Evolutionary conservation across 2,329 filamentous ascomycete species (phyloP).

Genomic region (Neobulgaria alba): DNA sequence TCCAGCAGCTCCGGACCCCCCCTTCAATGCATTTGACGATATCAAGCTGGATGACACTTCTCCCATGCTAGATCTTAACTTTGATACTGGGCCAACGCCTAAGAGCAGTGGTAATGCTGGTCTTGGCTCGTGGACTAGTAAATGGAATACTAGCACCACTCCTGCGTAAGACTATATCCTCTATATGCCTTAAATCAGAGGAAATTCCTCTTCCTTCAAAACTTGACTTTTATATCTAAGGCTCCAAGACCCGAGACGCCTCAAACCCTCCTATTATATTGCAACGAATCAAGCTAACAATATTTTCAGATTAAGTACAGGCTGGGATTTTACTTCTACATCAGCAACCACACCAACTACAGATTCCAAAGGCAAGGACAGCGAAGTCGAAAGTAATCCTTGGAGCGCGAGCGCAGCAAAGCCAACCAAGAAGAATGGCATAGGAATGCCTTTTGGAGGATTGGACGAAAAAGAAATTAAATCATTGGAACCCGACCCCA

Average conservation of each 20-base stretch:
- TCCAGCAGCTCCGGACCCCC: slow-evolving; percentile 30
- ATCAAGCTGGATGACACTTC: slow-evolving; percentile 55
- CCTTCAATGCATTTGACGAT: slow-evolving; percentile 54
- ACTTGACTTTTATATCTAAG: neutral
- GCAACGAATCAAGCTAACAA: no score
- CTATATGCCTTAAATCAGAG: no score
- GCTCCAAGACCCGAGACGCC: neutral
- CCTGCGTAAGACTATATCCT: slow-evolving; percentile 10
- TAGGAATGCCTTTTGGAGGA: slow-evolving; percentile 40
- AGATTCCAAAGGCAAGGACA: slow-evolving; percentile 36
- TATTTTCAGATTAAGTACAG: no score
- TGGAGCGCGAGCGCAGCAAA: slow-evolving; percentile 41
- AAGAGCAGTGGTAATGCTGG: slow-evolving; percentile 32
- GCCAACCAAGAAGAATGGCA: slow-evolving; percentile 45
- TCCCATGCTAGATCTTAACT: slow-evolving; percentile 48
- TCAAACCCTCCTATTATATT: no score
- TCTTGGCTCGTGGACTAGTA: slow-evolving; percentile 52
- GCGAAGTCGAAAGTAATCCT: slow-evolving; percentile 37
- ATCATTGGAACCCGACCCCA: slow-evolving; percentile 18
- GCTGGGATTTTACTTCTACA: slow-evolving; percentile 22
- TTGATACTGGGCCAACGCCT: slow-evolving; percentile 33
- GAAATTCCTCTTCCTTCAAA: neutral
- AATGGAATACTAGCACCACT: slow-evolving; percentile 44
- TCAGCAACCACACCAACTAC: slow-evolving; percentile 28
- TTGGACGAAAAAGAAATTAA: slow-evolving; percentile 35